phyloP scores from a whole-genome alignment of 2,329 filamentous ascomycete species.

The Diaporthe vexans region DNA sequence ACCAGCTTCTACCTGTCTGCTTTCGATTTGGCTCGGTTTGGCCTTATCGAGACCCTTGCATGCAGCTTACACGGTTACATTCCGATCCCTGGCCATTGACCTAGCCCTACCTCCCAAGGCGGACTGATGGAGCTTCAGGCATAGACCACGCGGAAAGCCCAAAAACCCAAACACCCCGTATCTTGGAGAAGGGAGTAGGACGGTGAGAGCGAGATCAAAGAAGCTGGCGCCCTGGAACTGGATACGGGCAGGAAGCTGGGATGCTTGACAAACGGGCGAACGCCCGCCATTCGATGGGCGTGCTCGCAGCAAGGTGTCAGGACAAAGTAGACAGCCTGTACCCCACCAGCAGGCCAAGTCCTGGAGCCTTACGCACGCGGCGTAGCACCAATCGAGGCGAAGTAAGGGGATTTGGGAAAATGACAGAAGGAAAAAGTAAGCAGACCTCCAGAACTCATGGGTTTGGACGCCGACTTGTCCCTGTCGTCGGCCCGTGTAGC shows the following conservation, averaged over 20 bases:
- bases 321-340: constrained; percentile 3
- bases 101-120: constrained; percentile 28
- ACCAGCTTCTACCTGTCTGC: constrained; percentile 30
- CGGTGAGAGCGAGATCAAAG: not conserved
- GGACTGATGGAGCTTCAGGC: constrained; percentile 8
- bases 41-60: constrained; percentile 32
- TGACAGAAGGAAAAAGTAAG: constrained; percentile 10
- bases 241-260: not conserved
- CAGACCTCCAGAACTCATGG: not conserved
- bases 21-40: constrained; percentile 19
- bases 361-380: not conserved
- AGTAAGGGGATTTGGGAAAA: not conserved
- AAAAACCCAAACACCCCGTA: not conserved
- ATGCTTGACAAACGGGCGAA: not conserved
- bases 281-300: not conserved
- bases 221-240: not conserved
- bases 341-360: not conserved
- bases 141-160: not conserved
- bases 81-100: constrained; percentile 27
- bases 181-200: not conserved
- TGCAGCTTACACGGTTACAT: constrained; percentile 27
- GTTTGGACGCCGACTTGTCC: constrained; percentile 10
- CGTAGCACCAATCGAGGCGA: constrained; percentile 8
- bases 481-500: not conserved
- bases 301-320: not conserved